Evolutionary conservation across 192 early-diverging fungal species (phyloP), one percentile per base, ranked within the genome.

Genomic region (Backusella westeae): DNA sequence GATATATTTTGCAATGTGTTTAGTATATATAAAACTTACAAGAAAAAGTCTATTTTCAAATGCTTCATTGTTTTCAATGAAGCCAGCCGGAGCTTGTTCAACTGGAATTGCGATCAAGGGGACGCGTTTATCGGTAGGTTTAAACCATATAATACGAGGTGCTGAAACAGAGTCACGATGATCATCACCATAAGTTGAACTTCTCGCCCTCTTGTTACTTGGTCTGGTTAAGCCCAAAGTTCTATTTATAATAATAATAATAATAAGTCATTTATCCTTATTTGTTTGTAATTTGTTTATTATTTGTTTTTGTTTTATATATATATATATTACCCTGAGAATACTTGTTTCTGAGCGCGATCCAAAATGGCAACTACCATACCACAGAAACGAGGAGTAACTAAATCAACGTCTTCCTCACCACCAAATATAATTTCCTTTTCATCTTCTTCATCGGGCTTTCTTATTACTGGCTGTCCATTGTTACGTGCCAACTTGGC

Each of bases 61-160:
- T 1, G 83, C 74, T 12, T 75, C 49, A 39, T 90, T 89, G 49
- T 91, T 83, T 35, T 91, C 86, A 34, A 93, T 81, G 75, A 92
- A 93, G 34, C 93, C 91, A 7, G 32, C 19, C 1, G 92, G 92
- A 6, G 85, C 88, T 70, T 90, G 80, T 74, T 91, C 90, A 14
- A 90, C 85, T 0, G 93, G 89, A 66, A 96, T 89, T 8, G 89
- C 86, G 32, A 94, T 87, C 46, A 91, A 85, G 14, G 94, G 93
- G 3, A 92, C 87, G 17, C 94, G 89, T 73, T 90, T 89, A 79
- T 96, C 94, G 4, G 87, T 91, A 78, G 94, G 92, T 82, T 91
- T 91, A 80, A 96, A 93, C 93, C 93, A 96, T 17, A 91, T 81
- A 56, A 85, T 85, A 29, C 85, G 80, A 26, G 90, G 85, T 35